Conservation (phyloP, 352 stramenopile genomes). For the Phytophthora hybrid region DNA sequence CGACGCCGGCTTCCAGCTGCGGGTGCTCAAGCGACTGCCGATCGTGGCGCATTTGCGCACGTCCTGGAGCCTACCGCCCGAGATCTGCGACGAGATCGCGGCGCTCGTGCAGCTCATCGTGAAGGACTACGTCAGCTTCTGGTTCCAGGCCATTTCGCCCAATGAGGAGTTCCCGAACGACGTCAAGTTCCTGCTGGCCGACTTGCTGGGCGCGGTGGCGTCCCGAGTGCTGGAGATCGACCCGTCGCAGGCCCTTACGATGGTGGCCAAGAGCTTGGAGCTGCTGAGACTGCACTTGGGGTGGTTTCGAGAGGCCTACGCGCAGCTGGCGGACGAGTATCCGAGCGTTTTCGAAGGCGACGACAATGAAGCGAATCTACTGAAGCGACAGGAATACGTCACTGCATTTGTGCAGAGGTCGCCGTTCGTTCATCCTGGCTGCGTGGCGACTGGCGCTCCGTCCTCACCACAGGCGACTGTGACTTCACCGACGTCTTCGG, state of each 20-base stretch:
- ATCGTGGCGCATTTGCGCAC: slow-evolving; percentile 71
- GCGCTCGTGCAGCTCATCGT: slow-evolving; percentile 55
- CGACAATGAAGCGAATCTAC: slow-evolving; percentile 59
- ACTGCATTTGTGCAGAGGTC: slow-evolving; percentile 64
- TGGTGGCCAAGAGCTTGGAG: slow-evolving; percentile 69
- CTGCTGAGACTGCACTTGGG: slow-evolving; percentile 75
- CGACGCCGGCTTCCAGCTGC: slow-evolving; percentile 62
- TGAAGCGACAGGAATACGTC: slow-evolving; percentile 66
- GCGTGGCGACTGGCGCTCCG: slow-evolving; percentile 31
- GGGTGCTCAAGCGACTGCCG: slow-evolving; percentile 65
- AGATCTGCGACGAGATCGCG: slow-evolving; percentile 74
- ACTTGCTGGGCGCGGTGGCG: slow-evolving; percentile 64
- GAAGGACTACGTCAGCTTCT: slow-evolving; percentile 71
- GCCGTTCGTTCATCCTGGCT: slow-evolving; percentile 76
- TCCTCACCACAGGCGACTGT: slow-evolving; percentile 8
- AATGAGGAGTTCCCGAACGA: slow-evolving; percentile 78
- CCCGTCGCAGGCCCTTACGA: slow-evolving; percentile 67
- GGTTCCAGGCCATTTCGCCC: slow-evolving; percentile 70
- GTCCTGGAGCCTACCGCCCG: slow-evolving; percentile 56
- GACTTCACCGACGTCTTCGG: neutral
- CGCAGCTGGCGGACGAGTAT: slow-evolving; percentile 66
- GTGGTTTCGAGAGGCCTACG: slow-evolving; percentile 84
- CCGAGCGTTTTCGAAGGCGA: slow-evolving; percentile 67
- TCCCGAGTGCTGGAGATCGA: slow-evolving; percentile 76
- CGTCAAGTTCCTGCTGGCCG: slow-evolving; percentile 69